phyloP scores from a whole-genome alignment of 192 early-diverging fungal species.

The Irineochytrium annulatum region DNA sequence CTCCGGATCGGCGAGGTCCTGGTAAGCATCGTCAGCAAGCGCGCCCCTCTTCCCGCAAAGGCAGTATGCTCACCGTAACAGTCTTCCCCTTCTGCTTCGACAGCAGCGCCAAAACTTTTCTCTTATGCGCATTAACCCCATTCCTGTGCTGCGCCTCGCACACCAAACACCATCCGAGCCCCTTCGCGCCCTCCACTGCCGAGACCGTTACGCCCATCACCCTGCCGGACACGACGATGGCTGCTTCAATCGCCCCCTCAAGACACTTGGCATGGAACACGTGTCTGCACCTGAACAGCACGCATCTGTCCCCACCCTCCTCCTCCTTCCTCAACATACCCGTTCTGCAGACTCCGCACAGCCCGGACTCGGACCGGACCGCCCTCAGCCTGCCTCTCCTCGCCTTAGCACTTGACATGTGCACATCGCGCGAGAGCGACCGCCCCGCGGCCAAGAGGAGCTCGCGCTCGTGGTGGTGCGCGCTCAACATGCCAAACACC shows the following conservation, averaged over 20 bases:
- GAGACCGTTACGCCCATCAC: neutral
- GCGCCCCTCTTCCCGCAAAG: no score
- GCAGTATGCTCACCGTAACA: neutral
- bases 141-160: slow-evolving; percentile 15
- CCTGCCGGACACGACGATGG: neutral
- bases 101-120: neutral
- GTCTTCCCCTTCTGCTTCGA: neutral
- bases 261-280: slow-evolving; percentile 42
- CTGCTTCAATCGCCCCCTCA: slow-evolving; percentile 23
- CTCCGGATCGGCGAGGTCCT: neutral
- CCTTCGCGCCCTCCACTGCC: neutral
- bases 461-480: slow-evolving; percentile 31
- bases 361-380: slow-evolving; percentile 35
- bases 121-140: neutral
- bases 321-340: slow-evolving; percentile 32
- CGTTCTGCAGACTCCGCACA: slow-evolving; percentile 39
- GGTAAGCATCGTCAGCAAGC: neutral
- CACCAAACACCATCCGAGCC: slow-evolving; percentile 14
- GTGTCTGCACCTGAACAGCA: slow-evolving; percentile 41
- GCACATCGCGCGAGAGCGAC: slow-evolving; percentile 26
- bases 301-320: slow-evolving; percentile 19
- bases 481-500: slow-evolving; percentile 35
- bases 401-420: slow-evolving; percentile 5
- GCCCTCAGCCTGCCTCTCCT: slow-evolving; percentile 6
- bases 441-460: slow-evolving; percentile 31